Evolutionary conservation across 352 stramenopile species (phyloP), one percentile per base, ranked within the genome.

Genomic region (Globisporangium yorkense): DNA sequence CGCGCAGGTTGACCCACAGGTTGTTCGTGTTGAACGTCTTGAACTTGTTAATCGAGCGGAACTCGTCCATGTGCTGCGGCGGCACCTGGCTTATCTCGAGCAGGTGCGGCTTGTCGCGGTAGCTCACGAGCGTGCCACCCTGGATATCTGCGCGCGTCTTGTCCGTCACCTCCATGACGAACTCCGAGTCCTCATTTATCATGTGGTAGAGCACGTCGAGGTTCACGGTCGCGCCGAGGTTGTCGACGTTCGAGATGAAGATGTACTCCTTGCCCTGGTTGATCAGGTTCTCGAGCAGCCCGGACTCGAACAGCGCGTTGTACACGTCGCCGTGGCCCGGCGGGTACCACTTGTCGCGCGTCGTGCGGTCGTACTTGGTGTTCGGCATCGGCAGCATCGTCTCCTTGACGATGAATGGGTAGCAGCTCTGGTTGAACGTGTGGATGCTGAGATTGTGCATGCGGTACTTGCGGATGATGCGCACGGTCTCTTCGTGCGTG

Each of bases 21-120:
- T 99, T 99, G 77, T 99, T 99, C 53, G 97, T 99, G 76, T 99
- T 99, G 85, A 99, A 99, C 58, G 94, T 99, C 51, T 92, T 79
- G 70, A 99, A 98, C 71, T 97, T 97, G 75, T 87, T 94, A 62
- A 98, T 96, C 59, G 82, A 84, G 24, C 84, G 80, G 60, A 99
- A 99, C 45, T 94, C 84, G 48, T 87, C 83, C 75, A 99, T 88
- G 66, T 99, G 95, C 47, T 97, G 82, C 24, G 92, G 74, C 7
- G 96, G 88, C 63, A 98, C 98, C 77, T 99, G 97, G 43, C 96
- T 98, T 54, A 92, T 96, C 79, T 99, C 97, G 29, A 98, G 78
- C 62, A 99, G 81, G 65, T 99, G 96, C 37, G 98, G 88, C 52
- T 96, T 96, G 45, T 86, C 86, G 51, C 84, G 77, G 77, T 97